Evolutionary conservation across 2,329 filamentous ascomycete species (phyloP).

Genomic region (Aspergillus awamori): DNA sequence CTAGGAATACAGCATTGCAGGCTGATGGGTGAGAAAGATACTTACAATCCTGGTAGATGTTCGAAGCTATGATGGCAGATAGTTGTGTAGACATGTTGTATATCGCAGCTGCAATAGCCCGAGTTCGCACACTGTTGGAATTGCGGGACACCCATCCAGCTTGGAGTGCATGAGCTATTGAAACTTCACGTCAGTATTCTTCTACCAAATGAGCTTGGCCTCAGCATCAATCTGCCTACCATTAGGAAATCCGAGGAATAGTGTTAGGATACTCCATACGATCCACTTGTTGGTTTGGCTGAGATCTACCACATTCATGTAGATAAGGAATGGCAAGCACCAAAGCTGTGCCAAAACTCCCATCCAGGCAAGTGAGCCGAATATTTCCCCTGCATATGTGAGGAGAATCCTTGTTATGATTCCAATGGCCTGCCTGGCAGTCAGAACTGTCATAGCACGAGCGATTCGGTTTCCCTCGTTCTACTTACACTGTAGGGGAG

Average conservation of each 20-base stretch:
- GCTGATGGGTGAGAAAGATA: background rate
- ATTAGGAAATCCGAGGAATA: constrained; percentile 58
- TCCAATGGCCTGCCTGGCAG: constrained; percentile 10
- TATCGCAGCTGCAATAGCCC: constrained; percentile 40
- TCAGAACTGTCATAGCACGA: constrained; percentile 22
- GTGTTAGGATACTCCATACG: constrained; percentile 54
- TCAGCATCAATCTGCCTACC: constrained; percentile 19
- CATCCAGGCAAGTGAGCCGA: constrained; percentile 55
- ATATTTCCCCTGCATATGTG: constrained; percentile 36
- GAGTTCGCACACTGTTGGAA: constrained; percentile 42
- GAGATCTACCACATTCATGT: constrained; percentile 51
- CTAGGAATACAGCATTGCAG: background rate
- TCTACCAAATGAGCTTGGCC: background rate
- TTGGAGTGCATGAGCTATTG: constrained; percentile 56
- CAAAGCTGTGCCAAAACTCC: constrained; percentile 57
- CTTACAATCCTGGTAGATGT: constrained; percentile 39
- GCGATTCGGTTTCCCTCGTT: constrained; percentile 18
- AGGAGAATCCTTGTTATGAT: constrained; percentile 24
- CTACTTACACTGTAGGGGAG: constrained; percentile 52
- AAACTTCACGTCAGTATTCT: background rate
- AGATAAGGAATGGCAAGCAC: constrained; percentile 56
- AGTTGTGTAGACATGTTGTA: constrained; percentile 47
- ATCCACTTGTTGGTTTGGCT: constrained; percentile 53
- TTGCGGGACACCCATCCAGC: constrained; percentile 45
- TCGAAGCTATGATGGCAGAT: constrained; percentile 38